Percentiles rank a stretch among this genome's conserved stretches.
Evolutionary conservation across 176 grass and related monocot genomes (phyloP).

Genomic region (Rhynchospora pubera): DNA sequence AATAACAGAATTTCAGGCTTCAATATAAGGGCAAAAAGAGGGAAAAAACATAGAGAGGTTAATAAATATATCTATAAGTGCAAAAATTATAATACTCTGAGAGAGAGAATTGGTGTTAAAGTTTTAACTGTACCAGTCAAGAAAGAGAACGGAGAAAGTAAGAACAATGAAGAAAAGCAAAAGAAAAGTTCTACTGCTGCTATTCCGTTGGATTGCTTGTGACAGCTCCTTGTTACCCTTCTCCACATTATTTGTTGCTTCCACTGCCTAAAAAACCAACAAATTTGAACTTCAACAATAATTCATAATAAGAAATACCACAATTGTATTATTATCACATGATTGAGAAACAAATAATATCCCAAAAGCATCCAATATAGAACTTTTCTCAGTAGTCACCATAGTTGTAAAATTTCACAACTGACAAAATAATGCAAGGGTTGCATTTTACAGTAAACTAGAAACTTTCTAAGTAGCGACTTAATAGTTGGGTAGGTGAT

Average conservation of each 20-base stretch:
- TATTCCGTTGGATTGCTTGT: slow-evolving; percentile 84
- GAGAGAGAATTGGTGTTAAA: neutral
- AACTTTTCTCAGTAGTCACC: neutral
- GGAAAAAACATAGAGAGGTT: neutral
- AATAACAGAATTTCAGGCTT: neutral
- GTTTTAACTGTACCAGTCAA: slow-evolving; percentile 70
- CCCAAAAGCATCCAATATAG: neutral
- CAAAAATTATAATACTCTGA: neutral
- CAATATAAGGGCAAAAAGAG: neutral
- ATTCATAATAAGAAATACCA: neutral
- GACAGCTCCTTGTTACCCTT: slow-evolving; percentile 79
- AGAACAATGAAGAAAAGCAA: slow-evolving; percentile 97
- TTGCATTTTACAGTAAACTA: neutral
- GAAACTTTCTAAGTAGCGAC: neutral
- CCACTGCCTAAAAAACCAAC: slow-evolving; percentile 53
- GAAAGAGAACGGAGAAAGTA: slow-evolving; percentile 79
- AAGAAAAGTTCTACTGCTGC: slow-evolving; percentile 91
- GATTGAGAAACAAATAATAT: neutral
- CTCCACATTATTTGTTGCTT: slow-evolving; percentile 93
- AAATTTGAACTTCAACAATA: neutral
- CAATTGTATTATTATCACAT: neutral
- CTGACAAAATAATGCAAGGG: neutral
- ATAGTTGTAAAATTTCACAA: neutral
- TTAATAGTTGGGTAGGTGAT: neutral
- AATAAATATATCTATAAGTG: neutral